Base-by-base conservation (phyloP, 2,329 filamentous ascomycete genomes). In the Alternaria postmessia region DNA sequence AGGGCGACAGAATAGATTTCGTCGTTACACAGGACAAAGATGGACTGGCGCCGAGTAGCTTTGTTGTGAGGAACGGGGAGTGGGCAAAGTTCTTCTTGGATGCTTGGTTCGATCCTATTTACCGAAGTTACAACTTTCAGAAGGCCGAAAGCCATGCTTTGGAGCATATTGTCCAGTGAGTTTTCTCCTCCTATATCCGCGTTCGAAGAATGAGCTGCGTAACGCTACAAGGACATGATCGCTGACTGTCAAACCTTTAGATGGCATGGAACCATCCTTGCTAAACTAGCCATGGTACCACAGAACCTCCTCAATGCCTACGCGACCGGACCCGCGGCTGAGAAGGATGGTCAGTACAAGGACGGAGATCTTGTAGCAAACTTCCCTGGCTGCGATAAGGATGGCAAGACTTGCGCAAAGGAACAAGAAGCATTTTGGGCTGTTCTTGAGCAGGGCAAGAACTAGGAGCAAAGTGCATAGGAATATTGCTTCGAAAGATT, bases 231-330 rank as follows among this genome's bases (percentile, higher is more conserved):
- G 11, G 38, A 20, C 12, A 28, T 26, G 9, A 9, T 30, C 9
- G 8, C 20, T 20, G 28, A 39, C 32, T 54, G 16, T 59, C 61
- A 64, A 66, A 30, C 53, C 14, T 30, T 0, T 24, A 94, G 97
- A 83, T 99, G 95, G 96, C 95, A 99, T 76, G 93, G 94, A 28
- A 99, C 95, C 0, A 90, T 99, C 44, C 86, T 99, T 11, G 93
- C 94, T 38, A 95, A 93, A 75, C 82, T 98, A 63, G 94, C 91
- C 1, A 84, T 99, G 22, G 85, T 99, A n/a, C 93, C 94, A 3
- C 95, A 99, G 79, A 87, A 90, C 52, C 84, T 86, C 34, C 82
- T 99, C 76, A 96, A 96, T 74, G 87, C 92, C 0, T 98, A 97
- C 79, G 89, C 66, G 8, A 59, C 63, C 6, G 75, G 74, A n/a